Conservation (phyloP, 495 filamentous ascomycete genomes). For the Trichocladium uniseriatum region DNA sequence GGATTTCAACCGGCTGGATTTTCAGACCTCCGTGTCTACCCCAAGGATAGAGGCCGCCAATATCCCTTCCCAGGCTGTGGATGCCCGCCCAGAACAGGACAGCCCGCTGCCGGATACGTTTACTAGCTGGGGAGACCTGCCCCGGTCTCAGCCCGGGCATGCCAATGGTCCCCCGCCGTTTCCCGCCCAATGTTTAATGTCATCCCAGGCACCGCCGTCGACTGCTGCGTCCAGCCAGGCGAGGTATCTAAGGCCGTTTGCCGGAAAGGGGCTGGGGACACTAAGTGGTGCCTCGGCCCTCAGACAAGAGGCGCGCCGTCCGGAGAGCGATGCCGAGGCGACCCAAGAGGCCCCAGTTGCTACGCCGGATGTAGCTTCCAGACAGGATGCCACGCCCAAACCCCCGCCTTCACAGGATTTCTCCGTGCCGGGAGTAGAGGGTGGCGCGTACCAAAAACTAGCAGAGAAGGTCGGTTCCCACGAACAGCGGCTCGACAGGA, state of each 20-base stretch:
- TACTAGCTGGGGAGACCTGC: constrained; percentile 33
- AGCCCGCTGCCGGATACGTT: constrained; percentile 43
- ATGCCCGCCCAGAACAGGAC: constrained; percentile 19
- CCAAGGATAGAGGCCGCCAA: constrained; percentile 12
- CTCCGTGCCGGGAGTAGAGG: constrained; percentile 6
- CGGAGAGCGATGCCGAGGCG: constrained; percentile 11
- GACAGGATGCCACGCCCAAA: constrained; percentile 7
- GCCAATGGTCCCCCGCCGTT: constrained; percentile 35
- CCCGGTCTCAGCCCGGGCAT: constrained; percentile 30
- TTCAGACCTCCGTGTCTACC: constrained; percentile 17
- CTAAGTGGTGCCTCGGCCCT: constrained; percentile 31
- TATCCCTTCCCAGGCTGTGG: constrained; percentile 14
- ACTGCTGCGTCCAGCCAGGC: constrained; percentile 37
- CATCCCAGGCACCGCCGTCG: constrained; percentile 36
- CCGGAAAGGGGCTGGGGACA: constrained; percentile 39
- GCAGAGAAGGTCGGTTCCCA: constrained; percentile 39
- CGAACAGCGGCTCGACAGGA: constrained; percentile 46
- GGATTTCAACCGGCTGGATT: constrained; percentile 27
- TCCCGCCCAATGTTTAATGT: constrained; percentile 42
- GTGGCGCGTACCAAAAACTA: constrained; percentile 26
- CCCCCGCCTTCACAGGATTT: constrained; percentile 8
- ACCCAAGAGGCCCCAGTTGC: constrained; percentile 8
- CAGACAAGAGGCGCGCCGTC: constrained; percentile 23
- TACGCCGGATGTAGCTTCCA: background rate
- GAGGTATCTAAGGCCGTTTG: constrained; percentile 40